Conservation (phyloP, 2,329 filamentous ascomycete species). For the Fusarium chuoi region DNA sequence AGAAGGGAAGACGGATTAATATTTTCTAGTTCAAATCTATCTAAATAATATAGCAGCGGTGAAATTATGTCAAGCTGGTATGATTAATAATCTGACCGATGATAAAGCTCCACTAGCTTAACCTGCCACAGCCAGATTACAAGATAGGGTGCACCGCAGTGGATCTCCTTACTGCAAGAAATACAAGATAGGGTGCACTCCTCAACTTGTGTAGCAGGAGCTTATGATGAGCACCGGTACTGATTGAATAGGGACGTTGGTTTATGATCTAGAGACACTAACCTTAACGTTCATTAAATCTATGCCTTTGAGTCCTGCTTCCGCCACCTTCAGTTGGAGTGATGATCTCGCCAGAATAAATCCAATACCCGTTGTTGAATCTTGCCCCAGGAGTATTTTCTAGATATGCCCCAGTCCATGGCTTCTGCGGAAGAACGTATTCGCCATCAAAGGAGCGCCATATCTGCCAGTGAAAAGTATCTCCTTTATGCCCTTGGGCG, state of each 20-base stretch:
- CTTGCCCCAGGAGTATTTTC: not conserved
- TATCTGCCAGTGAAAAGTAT: not conserved
- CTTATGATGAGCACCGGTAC: not conserved
- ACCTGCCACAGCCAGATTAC: not conserved
- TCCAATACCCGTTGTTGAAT: not conserved
- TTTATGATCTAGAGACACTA: no score
- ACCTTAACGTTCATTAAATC: not conserved
- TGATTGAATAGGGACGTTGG: not conserved
- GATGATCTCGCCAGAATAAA: not conserved
- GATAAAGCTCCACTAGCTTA: not conserved
- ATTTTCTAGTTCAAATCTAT: not conserved
- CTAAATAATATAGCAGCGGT: accelerated
- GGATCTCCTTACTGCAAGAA: not conserved
- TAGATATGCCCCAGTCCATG: not conserved
- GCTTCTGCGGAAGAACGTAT: not conserved
- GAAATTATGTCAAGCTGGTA: not conserved
- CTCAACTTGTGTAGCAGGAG: accelerated
- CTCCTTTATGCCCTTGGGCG: accelerated
- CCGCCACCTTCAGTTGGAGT: no score
- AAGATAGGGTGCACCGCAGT: not conserved
- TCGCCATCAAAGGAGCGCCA: not conserved
- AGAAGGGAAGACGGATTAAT: not conserved
- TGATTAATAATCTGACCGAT: not conserved
- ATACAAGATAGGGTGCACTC: accelerated
- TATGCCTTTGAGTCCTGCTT: not conserved